Evolutionary conservation across 139 green algal species (phyloP).

Genomic region (Tetraselmis striata): DNA sequence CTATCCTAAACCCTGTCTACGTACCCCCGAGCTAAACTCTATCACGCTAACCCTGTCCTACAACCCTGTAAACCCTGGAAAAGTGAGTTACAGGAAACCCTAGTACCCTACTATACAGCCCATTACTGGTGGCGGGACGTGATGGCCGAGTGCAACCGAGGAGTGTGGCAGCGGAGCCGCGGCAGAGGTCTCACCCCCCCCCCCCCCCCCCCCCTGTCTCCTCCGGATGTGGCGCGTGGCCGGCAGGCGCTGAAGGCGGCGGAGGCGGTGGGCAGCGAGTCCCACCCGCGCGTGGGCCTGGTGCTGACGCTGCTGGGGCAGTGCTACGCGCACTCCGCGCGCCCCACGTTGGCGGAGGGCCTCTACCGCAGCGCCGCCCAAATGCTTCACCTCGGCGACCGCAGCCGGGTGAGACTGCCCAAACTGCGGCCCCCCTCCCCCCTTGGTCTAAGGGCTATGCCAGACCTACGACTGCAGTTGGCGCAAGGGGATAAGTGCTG

Average conservation of each 20-base stretch:
- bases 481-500: too few relatives aligned
- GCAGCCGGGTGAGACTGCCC: too few relatives aligned
- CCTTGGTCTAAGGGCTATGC: too few relatives aligned
- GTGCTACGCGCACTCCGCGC: conserved; percentile 52
- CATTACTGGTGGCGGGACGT: not conserved
- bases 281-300: conserved; percentile 34
- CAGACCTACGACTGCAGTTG: too few relatives aligned
- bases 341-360: conserved; percentile 68
- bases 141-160: not conserved
- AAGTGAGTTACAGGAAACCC: not conserved
- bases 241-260: conserved; percentile 29
- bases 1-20: too few relatives aligned
- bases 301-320: conserved; percentile 54
- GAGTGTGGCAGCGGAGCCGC: too few relatives aligned
- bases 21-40: not conserved
- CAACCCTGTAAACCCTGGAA: not conserved
- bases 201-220: too few relatives aligned
- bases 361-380: conserved; percentile 52
- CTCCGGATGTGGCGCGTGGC: too few relatives aligned
- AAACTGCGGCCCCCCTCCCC: too few relatives aligned
- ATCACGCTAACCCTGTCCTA: not conserved
- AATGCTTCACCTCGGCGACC: conserved; percentile 22
- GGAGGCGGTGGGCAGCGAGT: conserved; percentile 28
- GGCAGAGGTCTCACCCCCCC: too few relatives aligned
- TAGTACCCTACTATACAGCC: not conserved